Evolutionary conservation across 2,329 filamentous ascomycete species (phyloP), one percentile per base, ranked within the genome.

Genomic region (Dryadomyces quercivorus): DNA sequence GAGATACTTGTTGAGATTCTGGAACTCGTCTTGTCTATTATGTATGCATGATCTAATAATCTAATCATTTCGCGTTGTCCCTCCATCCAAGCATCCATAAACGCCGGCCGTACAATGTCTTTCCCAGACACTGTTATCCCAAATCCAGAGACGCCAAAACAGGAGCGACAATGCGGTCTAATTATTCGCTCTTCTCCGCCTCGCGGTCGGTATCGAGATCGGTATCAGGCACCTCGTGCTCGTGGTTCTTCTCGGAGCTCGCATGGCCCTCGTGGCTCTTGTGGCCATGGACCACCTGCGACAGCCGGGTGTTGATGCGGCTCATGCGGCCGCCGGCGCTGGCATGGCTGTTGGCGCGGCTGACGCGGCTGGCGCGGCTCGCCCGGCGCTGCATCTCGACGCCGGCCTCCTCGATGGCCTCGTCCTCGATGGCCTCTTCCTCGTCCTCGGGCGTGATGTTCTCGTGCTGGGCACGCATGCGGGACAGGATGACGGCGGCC

Each of bases 401-500:
- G 43, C 21, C 40, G 18, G 51, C 54, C 51, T 57, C 52, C 5
- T 52, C 50, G 18, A 55, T 44, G 12, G 54, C 51, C 3, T 53
- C 50, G 38, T 57, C 52, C 3, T 52, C 50, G 22, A 55, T 44
- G 15, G 54, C 51, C 2, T 53, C 50, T 16, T 63, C 62, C 58
- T 62, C 63, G 50, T 64, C 63, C 3, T 55, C 53, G 34, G 63
- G 62, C 45, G 52, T 56, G 15, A 61, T 50, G 20, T 61, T 62
- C 38, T 66, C 60, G 45, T 66, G 60, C 20, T 40, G 63, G 54
- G 63, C 57, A 50, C 65, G 65, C 67, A 75, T 73, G 58, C 65
- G 65, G 59, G 69, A 66, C 67, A 85, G 73, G 57, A 85, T 78
- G 12, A 72, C 73, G 34, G 83, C 82, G 7, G 85, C 80, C 66